These are phyloP conservation scores for Sphagnum tenellum DNA, from an alignment of 225 moss, liverwort and hornwort species.

Conservation along the genomic window DNA sequence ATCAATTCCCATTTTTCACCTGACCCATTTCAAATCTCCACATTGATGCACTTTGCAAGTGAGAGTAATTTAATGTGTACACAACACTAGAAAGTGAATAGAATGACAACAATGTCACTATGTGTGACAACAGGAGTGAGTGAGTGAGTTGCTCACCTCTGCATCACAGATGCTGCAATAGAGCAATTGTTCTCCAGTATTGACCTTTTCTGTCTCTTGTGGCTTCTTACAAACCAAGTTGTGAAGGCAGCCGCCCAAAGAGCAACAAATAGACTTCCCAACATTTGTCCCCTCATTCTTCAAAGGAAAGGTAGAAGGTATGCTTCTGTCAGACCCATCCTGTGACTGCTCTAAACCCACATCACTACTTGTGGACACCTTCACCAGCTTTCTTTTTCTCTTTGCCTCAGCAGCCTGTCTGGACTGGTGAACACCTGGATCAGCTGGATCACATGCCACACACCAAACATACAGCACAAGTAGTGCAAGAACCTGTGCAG, in stretches of 20 bases:
- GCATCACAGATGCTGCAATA: slow-evolving; percentile 92
- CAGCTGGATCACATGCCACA: slow-evolving; percentile 92
- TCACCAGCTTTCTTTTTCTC: slow-evolving; percentile 14
- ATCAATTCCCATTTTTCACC: too few species aligned
- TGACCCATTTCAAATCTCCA: too few species aligned
- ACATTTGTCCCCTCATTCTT: slow-evolving; percentile 2
- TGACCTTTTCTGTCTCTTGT: slow-evolving; percentile 30
- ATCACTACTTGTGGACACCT: slow-evolving; percentile 4
- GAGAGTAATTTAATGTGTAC: too few species aligned
- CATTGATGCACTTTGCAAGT: too few species aligned
- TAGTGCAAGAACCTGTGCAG: slow-evolving; percentile 49
- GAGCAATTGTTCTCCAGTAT: slow-evolving; percentile 59
- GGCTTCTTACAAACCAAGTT: slow-evolving; percentile 21
- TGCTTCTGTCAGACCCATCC: slow-evolving; percentile 16
- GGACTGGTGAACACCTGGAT: slow-evolving; percentile 59
- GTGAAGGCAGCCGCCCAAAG: slow-evolving; percentile 15
- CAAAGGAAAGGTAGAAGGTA: slow-evolving; percentile 1
- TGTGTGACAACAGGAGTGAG: too few species aligned
- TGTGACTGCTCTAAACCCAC: slow-evolving; percentile 18
- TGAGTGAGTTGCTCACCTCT: slow-evolving; percentile 38
- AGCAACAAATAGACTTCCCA: too few species aligned
- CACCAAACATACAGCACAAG: slow-evolving; percentile 68
- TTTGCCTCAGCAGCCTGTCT: slow-evolving; percentile 22
- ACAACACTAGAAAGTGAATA: too few species aligned
- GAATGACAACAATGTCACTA: too few species aligned